Evolutionary conservation across 176 grass and related monocot species (phyloP).

Genomic region (Alopecurus myosuroides): DNA sequence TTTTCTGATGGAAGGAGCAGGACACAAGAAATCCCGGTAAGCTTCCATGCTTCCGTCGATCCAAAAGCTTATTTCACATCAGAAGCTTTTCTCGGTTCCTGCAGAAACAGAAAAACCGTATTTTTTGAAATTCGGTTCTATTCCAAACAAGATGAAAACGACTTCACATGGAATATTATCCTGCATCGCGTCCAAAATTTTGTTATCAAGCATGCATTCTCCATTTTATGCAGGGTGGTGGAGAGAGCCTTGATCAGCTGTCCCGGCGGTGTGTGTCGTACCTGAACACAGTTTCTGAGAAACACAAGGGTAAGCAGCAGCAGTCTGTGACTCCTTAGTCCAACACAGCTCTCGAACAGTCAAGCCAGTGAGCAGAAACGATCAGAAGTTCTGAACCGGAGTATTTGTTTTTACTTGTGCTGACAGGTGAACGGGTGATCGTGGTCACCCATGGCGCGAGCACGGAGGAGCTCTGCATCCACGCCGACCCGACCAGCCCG

Average conservation of each 20-base stretch:
- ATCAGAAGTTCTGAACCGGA: too few species aligned
- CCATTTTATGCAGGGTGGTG: conserved; percentile 51
- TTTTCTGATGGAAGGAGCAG: conserved; percentile 41
- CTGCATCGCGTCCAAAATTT: neutral
- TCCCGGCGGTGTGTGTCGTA: conserved; percentile 56
- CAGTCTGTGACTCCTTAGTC: neutral
- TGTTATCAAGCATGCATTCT: neutral
- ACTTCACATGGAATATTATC: neutral
- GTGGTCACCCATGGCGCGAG: conserved; percentile 15
- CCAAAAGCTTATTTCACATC: neutral
- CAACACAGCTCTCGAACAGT: neutral
- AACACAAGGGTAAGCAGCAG: conserved; percentile 49
- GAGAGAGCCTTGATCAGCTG: conserved; percentile 67
- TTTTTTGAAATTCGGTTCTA: neutral
- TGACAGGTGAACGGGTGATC: neutral
- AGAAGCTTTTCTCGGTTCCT: neutral
- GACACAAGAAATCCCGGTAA: conserved; percentile 59
- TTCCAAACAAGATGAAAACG: neutral
- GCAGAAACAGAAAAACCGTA: neutral
- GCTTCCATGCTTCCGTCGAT: neutral
- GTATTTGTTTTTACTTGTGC: neutral
- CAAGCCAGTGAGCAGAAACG: neutral
- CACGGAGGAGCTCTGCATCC: neutral
- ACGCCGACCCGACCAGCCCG: neutral
- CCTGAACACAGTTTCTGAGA: conserved; percentile 39